Base-by-base conservation (phyloP, 2,329 filamentous ascomycete species). In the Zymoseptoria brevis region DNA sequence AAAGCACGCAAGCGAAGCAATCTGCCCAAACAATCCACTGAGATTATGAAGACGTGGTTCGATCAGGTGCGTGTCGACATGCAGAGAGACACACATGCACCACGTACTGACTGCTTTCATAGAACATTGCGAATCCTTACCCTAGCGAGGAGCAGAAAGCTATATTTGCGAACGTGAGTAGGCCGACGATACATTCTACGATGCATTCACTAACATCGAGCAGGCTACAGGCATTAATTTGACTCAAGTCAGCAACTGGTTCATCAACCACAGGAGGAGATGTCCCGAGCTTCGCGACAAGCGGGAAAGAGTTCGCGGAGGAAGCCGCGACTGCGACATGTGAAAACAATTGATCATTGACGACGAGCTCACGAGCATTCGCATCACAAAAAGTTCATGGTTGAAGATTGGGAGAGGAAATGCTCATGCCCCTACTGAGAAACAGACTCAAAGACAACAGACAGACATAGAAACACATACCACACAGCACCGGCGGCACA, bases 231-330 rank as follows among this genome's bases (percentile, higher is more conserved):
- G 71, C 21, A 73, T 74, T 63, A 74, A 71, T 60, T 69, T 74
- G 69, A 74, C 72, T 48, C 72, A 74, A 63, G 72, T 74, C 61
- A 74, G 72, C 69, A 74, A 74, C 60, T 74, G 72, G 72, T 74
- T 74, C 62, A 74, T 74, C 61, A 74, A 74, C 57, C 72, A 74
- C 59, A 66, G 72, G 41, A 64, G 72, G 53, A 66, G 72, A 24
- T 74, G 72, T 59, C 72, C 72, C 13, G 72, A 74, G 60, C 62
- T 74, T 7, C 68, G 72, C 22, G 72, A 74, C 59, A 69, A 71
- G 62, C 72, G 72, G 16, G 71, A 73, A 52, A 69, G 66, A 58
- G 64, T 62, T 54, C 65, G 66, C 49, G 59, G 64, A 29, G 61
- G 63, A 26, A 35, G 35, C 51, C 24, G 57, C 57, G n/a, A 49